Percentiles rank a stretch among this genome's conserved stretches.
phyloP scores from a whole-genome alignment of 2,329 filamentous ascomycete genomes.

The Lasiodiplodia hormozganensis region DNA sequence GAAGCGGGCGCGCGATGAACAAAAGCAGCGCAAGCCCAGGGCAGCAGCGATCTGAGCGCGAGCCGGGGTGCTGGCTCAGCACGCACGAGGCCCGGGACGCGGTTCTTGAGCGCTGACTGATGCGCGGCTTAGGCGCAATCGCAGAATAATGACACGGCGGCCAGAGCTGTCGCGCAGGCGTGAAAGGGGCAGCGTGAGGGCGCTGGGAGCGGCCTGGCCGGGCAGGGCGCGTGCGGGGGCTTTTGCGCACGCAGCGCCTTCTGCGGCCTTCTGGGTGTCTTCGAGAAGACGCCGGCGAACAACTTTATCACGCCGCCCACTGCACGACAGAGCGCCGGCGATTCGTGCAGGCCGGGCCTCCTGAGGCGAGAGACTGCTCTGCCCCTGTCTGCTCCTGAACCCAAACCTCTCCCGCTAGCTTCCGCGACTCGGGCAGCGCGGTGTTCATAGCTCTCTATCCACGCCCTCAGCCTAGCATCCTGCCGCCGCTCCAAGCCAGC shows the following conservation, averaged over 20 bases:
- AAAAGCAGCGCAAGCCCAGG: constrained; percentile 29
- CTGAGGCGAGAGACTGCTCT: constrained; percentile 17
- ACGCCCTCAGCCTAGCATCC: neutral
- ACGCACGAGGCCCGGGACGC: constrained; percentile 24
- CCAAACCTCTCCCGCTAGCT: constrained; percentile 23
- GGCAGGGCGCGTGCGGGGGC: constrained; percentile 6
- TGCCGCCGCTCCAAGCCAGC: constrained; percentile 1
- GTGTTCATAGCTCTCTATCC: constrained; percentile 23
- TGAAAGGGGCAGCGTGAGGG: constrained; percentile 18
- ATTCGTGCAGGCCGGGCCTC: constrained; percentile 20
- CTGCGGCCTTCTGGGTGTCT: constrained; percentile 27
- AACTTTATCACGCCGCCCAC: constrained; percentile 28
- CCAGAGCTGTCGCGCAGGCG: constrained; percentile 23
- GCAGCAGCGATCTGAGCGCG: constrained; percentile 28
- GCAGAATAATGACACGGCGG: constrained; percentile 23
- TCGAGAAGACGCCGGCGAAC: constrained; percentile 29
- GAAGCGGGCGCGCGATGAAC: constrained; percentile 27
- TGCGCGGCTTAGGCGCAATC: constrained; percentile 23
- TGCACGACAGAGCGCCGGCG: constrained; percentile 24
- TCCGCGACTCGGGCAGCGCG: constrained; percentile 16
- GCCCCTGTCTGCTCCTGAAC: constrained; percentile 25
- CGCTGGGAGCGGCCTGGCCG: constrained; percentile 20
- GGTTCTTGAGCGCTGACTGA: constrained; percentile 21
- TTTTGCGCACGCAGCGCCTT: constrained; percentile 17
- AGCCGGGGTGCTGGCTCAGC: constrained; percentile 25